These are phyloP conservation scores for Solanum tarapatanum DNA, from an alignment of 257 asterid genomes.

Conservation along the genomic window DNA sequence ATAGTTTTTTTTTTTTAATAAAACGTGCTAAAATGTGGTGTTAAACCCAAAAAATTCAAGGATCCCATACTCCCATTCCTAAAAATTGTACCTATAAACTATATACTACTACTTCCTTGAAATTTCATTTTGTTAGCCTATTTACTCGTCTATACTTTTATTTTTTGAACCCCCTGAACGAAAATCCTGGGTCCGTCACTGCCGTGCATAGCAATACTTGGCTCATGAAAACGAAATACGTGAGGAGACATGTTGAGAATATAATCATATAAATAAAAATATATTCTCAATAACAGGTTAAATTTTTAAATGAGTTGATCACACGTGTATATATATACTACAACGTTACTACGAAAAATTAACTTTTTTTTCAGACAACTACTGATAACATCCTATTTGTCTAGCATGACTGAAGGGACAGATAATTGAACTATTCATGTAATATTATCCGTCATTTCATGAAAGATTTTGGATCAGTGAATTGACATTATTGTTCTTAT, in stretches of 20 bases:
- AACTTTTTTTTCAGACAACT: not conserved
- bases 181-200: accelerated
- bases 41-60: too few species aligned
- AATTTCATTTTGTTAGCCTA: too few species aligned
- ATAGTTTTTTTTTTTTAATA: too few species aligned
- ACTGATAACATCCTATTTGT: not conserved
- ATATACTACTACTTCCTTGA: too few species aligned
- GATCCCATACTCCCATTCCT: too few species aligned
- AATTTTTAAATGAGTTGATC: too few species aligned
- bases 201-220: too few species aligned
- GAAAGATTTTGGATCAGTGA: not conserved
- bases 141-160: too few species aligned
- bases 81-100: too few species aligned
- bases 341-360: not conserved
- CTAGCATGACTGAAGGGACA: not conserved
- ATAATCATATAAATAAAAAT: not conserved
- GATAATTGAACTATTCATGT: not conserved
- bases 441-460: not conserved
- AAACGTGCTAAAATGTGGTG: too few species aligned
- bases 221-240: not conserved
- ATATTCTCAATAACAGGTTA: not conserved
- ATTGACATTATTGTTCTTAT: not conserved
- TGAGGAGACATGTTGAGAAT: not conserved
- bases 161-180: too few species aligned
- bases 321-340: too few species aligned